Conservation (phyloP, 1,139 yeast genomes). For the Saccharomyces pastorianus region DNA sequence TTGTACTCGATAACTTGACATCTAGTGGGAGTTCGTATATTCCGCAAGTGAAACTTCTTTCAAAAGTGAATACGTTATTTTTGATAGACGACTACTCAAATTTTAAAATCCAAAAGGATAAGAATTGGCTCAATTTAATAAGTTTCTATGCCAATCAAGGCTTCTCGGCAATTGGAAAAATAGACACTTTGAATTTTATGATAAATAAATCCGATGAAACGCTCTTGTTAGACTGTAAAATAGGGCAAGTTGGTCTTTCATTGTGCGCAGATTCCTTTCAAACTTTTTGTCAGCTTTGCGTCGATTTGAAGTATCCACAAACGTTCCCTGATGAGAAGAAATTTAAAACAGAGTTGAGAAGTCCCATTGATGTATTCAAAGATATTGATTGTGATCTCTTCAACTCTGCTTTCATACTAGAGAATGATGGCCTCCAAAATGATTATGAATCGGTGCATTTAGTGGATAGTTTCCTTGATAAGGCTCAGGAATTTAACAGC, state of each 20-base stretch:
- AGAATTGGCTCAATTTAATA: slow-evolving; percentile 18
- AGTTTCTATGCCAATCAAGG: slow-evolving; percentile 19
- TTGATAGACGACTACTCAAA: slow-evolving; percentile 50
- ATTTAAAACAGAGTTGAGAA: slow-evolving; percentile 36
- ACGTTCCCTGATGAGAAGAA: slow-evolving; percentile 50
- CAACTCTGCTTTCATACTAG: slow-evolving; percentile 3
- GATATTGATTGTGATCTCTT: slow-evolving; percentile 38
- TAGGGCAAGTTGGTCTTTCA: slow-evolving; percentile 46
- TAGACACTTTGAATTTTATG: slow-evolving; percentile 6
- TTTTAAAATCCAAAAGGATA: slow-evolving; percentile 25
- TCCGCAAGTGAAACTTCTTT: slow-evolving; percentile 19
- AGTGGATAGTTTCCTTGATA: slow-evolving; percentile 17
- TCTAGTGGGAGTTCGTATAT: slow-evolving; percentile 3
- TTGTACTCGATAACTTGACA: slow-evolving; percentile 39
- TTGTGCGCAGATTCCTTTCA: slow-evolving; percentile 83
- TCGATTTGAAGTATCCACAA: slow-evolving; percentile 66
- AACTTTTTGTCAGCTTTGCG: slow-evolving; percentile 56
- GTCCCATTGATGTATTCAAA: slow-evolving; percentile 41
- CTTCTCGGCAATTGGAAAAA: slow-evolving; percentile 21
- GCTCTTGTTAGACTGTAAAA: slow-evolving; percentile 18
- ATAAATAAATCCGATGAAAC: neutral
- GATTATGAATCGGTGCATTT: slow-evolving; percentile 9
- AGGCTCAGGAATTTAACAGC: neutral
- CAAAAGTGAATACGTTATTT: slow-evolving; percentile 38
- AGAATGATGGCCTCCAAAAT: neutral